A percentile compares a stretch with the other conserved stretches of the same genome.
phyloP scores from a whole-genome alignment of 768 basidiomycete species.

The Lentinus tigrinus region DNA sequence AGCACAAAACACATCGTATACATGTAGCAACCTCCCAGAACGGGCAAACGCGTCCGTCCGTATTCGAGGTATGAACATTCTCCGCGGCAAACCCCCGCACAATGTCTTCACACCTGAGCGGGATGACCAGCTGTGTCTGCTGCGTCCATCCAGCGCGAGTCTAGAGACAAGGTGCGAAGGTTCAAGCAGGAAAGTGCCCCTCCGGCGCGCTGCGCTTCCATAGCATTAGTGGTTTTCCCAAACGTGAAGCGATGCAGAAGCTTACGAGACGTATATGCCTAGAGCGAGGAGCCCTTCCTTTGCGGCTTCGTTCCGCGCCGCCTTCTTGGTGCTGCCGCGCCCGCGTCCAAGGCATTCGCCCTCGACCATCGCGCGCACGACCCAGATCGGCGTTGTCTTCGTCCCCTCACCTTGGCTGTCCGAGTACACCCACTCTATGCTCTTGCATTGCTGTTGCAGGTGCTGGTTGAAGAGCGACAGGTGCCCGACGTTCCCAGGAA shows the following conservation, averaged over 20 bases:
- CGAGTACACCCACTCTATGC: constrained; percentile 72
- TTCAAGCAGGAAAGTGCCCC: constrained; percentile 11
- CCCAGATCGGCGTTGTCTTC: constrained; percentile 77
- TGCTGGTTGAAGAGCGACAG: constrained; percentile 81
- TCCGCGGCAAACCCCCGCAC: constrained; percentile 37
- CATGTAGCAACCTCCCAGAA: not conserved
- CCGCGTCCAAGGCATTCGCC: constrained; percentile 61
- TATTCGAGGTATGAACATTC: constrained; percentile 8
- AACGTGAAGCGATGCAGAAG: not conserved
- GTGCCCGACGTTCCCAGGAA: constrained; percentile 50
- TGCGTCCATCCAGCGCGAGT: constrained; percentile 29
- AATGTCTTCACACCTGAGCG: constrained; percentile 64
- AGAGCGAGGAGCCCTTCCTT: constrained; percentile 65
- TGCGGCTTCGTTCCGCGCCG: constrained; percentile 79
- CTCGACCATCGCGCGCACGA: constrained; percentile 61
- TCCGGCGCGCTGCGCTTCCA: constrained; percentile 16
- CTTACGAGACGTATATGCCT: constrained; percentile 46
- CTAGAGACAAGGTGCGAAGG: constrained; percentile 29
- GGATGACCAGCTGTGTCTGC: constrained; percentile 41
- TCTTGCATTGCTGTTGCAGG: constrained; percentile 54
- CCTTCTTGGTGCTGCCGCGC: constrained; percentile 73
- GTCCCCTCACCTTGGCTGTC: constrained; percentile 46
- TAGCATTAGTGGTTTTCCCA: not conserved
- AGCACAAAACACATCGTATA: not conserved
- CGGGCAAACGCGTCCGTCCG: not conserved